Evolutionary conservation across 805 yeast species (phyloP).

Genomic region (Candida golubevii): DNA sequence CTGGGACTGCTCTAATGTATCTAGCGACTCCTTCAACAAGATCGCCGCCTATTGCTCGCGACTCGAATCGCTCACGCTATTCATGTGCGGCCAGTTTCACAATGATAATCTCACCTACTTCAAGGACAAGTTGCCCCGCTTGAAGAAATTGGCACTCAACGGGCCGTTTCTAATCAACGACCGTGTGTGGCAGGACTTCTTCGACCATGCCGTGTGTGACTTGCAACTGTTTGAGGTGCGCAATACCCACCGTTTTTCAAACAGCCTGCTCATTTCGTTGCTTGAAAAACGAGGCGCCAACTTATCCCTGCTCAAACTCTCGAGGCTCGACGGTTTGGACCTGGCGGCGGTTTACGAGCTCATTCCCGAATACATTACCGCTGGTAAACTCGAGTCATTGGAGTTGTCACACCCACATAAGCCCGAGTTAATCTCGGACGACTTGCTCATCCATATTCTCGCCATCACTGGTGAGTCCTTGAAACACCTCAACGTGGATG

Average conservation of each 20-base stretch:
- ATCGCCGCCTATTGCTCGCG: slow-evolving; percentile 80
- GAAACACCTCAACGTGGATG: slow-evolving; percentile 57
- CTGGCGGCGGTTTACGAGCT: slow-evolving; percentile 54
- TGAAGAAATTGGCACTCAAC: slow-evolving; percentile 61
- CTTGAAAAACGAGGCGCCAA: slow-evolving; percentile 53
- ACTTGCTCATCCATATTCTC: slow-evolving; percentile 55
- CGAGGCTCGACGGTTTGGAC: slow-evolving; percentile 69
- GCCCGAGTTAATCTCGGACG: slow-evolving; percentile 66
- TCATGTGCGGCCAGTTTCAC: slow-evolving; percentile 92
- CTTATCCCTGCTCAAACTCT: slow-evolving; percentile 54
- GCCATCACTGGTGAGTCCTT: slow-evolving; percentile 61
- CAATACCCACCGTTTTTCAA: slow-evolving; percentile 80
- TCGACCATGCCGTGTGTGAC: slow-evolving; percentile 51
- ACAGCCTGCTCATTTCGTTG: slow-evolving; percentile 58
- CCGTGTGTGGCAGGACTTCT: slow-evolving; percentile 70
- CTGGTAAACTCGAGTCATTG: slow-evolving; percentile 46
- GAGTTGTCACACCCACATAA: slow-evolving; percentile 66
- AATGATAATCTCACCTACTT: slow-evolving; percentile 68
- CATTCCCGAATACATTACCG: slow-evolving; percentile 55
- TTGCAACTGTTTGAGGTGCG: slow-evolving; percentile 59
- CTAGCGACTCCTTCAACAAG: slow-evolving; percentile 57
- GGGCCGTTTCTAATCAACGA: slow-evolving; percentile 88
- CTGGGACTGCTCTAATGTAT: slow-evolving; percentile 89
- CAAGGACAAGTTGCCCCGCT: slow-evolving; percentile 50
- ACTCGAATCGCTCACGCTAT: slow-evolving; percentile 57